These are phyloP conservation scores for Sporothrix phasma DNA, from an alignment of 2,329 filamentous ascomycete genomes.

Conservation along the genomic window DNA sequence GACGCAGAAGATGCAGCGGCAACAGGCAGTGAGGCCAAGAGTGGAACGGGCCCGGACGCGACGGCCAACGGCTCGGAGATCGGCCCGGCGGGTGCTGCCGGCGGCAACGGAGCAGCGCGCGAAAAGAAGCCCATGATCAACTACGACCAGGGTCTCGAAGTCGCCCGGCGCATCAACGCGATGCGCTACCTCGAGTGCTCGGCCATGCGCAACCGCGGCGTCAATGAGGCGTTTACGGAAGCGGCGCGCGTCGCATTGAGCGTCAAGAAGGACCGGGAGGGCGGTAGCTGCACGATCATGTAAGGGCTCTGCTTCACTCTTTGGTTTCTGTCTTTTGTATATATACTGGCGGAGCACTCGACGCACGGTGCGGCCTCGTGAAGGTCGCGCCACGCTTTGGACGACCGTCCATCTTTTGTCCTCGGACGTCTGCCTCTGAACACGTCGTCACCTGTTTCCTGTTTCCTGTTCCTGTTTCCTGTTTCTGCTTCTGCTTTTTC, in stretches of 20 bases:
- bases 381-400: background rate
- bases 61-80: constrained; percentile 37
- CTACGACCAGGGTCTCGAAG: constrained; percentile 84
- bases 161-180: constrained; percentile 83
- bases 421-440: background rate
- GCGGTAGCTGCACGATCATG: constrained; percentile 53
- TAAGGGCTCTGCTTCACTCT: constrained; percentile 23
- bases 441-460: background rate
- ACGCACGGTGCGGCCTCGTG: background rate
- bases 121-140: constrained; percentile 68
- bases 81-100: constrained; percentile 35
- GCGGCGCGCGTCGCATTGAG: constrained; percentile 85
- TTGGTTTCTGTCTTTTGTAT: background rate
- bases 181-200: constrained; percentile 96
- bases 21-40: constrained; percentile 21
- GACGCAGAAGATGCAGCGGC: constrained; percentile 53
- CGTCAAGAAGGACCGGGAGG: constrained; percentile 55
- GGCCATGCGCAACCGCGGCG: constrained; percentile 93
- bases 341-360: background rate
- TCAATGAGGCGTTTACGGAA: constrained; percentile 98
- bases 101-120: constrained; percentile 27
- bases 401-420: background rate
- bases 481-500: background rate
- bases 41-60: constrained; percentile 17
- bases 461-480: background rate